Conservation (phyloP, 148 eudicot species). For the Heliosperma pusillum region DNA sequence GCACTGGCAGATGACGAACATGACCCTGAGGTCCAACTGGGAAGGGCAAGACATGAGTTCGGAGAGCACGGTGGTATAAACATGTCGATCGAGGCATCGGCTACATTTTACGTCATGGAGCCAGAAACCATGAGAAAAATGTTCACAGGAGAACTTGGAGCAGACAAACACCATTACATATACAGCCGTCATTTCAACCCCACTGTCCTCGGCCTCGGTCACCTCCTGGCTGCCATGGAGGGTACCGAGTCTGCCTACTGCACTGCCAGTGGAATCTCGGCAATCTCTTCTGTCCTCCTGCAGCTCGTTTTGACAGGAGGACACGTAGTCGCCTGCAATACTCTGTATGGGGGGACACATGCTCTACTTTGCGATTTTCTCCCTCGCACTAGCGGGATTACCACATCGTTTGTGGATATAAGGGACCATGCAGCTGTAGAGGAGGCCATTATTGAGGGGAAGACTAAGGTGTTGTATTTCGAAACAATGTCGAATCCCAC, state of each 20-base stretch:
- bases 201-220: slow-evolving; percentile 71
- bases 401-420: too few relatives aligned
- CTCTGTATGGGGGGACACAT: slow-evolving; percentile 87
- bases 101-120: slow-evolving; percentile 95
- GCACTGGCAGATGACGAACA: slow-evolving; percentile 3
- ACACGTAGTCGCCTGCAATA: slow-evolving; percentile 66
- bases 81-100: slow-evolving; percentile 98
- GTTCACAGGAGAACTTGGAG: slow-evolving; percentile 81
- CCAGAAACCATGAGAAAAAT: slow-evolving; percentile 76
- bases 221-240: slow-evolving; percentile 85
- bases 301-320: slow-evolving; percentile 72
- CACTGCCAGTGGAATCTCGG: slow-evolving; percentile 92
- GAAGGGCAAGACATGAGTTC: slow-evolving; percentile 68
- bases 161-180: slow-evolving; percentile 72
- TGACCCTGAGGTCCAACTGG: too few relatives aligned
- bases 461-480: slow-evolving; percentile 69
- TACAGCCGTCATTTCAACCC: too few relatives aligned
- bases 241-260: slow-evolving; percentile 97
- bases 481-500: slow-evolving; percentile 87
- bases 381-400: too few relatives aligned
- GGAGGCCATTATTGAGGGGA: slow-evolving; percentile 50
- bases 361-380: too few relatives aligned
- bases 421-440: too few relatives aligned
- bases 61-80: slow-evolving; percentile 97
- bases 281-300: slow-evolving; percentile 69